These are phyloP conservation scores for Solanum hybrid DNA, from an alignment of 305 asterid species.

Conservation along the genomic window DNA sequence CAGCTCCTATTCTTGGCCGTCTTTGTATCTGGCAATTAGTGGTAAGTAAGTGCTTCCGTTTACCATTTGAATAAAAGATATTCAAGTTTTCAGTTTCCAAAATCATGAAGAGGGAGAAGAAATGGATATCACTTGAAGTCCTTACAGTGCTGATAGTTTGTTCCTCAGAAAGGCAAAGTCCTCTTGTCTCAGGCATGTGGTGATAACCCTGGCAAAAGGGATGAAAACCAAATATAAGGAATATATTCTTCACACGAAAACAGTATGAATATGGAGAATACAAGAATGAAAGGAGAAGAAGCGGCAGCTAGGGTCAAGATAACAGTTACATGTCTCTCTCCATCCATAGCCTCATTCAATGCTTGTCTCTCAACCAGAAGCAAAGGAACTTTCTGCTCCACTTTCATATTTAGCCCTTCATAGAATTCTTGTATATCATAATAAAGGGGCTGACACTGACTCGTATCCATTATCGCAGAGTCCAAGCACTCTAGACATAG, in stretches of 20 bases:
- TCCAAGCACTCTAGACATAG: conserved; percentile 51
- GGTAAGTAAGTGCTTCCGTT: background rate
- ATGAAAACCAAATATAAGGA: background rate
- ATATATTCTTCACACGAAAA: background rate
- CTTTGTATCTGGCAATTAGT: conserved; percentile 35
- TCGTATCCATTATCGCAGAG: conserved; percentile 41
- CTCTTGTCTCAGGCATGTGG: conserved; percentile 90
- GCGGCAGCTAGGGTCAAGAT: background rate
- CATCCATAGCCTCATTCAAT: conserved; percentile 50
- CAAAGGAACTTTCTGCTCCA: conserved; percentile 45
- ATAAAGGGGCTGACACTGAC: conserved; percentile 45
- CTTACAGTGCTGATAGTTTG: conserved; percentile 84
- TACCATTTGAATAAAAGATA: background rate
- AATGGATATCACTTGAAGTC: background rate
- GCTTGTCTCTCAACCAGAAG: conserved; percentile 54
- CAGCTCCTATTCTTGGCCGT: conserved; percentile 44
- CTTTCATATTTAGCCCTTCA: conserved; percentile 41
- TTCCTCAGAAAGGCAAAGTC: conserved; percentile 88
- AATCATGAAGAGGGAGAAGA: background rate
- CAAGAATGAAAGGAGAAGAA: background rate
- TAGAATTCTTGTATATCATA: conserved; percentile 47
- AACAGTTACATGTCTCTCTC: conserved; percentile 38
- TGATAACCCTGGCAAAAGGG: conserved; percentile 60
- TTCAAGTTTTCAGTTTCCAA: background rate
- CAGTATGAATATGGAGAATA: background rate